Conservation (phyloP, 805 yeast genomes). For the Saccharomycopsis malanga region DNA sequence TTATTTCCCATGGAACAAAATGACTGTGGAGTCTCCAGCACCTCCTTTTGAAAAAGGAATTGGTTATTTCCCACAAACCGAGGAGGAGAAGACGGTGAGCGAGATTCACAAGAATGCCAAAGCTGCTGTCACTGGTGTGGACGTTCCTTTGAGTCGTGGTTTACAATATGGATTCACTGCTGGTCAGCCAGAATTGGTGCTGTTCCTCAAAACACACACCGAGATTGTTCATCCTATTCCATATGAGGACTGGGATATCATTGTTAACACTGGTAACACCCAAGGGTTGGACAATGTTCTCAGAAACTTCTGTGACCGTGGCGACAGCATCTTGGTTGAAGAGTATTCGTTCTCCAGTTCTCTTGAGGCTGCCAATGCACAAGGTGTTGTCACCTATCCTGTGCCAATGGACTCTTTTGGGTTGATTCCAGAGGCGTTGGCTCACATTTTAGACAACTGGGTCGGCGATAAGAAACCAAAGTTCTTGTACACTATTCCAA, state of each 20-base stretch:
- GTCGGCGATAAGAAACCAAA: conserved; percentile 62
- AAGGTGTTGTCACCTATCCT: conserved; percentile 62
- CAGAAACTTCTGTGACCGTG: conserved; percentile 68
- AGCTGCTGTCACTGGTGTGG: conserved; percentile 41
- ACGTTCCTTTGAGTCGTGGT: conserved; percentile 74
- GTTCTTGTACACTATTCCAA: conserved; percentile 81
- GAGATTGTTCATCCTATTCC: conserved; percentile 38
- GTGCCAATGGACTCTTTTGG: conserved; percentile 76
- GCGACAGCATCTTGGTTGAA: conserved; percentile 80
- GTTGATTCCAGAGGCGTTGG: conserved; percentile 65
- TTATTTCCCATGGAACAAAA: conserved; percentile 84
- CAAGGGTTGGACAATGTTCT: conserved; percentile 79
- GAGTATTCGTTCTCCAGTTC: conserved; percentile 81
- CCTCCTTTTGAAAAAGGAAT: conserved; percentile 79
- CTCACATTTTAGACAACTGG: conserved; percentile 60
- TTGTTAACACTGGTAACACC: conserved; percentile 80
- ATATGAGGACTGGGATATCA: conserved; percentile 64
- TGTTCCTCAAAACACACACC: conserved; percentile 73
- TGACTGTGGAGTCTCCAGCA: conserved; percentile 63
- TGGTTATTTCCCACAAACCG: conserved; percentile 46
- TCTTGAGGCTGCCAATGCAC: conserved; percentile 70
- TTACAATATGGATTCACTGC: conserved; percentile 85
- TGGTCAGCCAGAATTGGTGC: conserved; percentile 67
- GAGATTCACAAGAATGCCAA: conserved; percentile 38
- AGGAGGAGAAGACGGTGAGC: conserved; percentile 28